Conservation (phyloP, 225 moss, liverwort and hornwort species). For the Takakia lepidozioides region DNA sequence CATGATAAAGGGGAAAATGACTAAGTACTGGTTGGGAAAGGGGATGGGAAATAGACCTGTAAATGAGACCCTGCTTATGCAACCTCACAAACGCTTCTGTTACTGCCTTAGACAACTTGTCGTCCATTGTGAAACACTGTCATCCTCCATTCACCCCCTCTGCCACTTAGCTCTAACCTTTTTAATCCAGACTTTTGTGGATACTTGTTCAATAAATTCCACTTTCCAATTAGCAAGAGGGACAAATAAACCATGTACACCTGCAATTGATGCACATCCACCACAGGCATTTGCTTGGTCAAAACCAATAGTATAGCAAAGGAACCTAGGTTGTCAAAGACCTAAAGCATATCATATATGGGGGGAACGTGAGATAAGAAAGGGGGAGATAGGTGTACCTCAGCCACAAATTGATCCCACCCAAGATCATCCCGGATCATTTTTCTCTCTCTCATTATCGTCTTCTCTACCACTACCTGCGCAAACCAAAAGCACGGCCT, state of each 20-base stretch:
- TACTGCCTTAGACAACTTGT: constrained; percentile 59
- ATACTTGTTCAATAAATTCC: constrained; percentile 69
- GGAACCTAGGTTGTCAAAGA: too few species aligned
- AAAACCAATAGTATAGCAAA: too few species aligned
- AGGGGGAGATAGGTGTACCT: constrained; percentile 42
- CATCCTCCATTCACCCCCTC: constrained; percentile 4
- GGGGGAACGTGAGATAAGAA: too few species aligned
- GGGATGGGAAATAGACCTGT: too few species aligned
- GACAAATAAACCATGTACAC: too few species aligned
- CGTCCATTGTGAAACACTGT: constrained; percentile 97
- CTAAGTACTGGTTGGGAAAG: too few species aligned
- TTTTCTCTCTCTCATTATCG: constrained; percentile 60
- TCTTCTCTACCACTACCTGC: constrained; percentile 96
- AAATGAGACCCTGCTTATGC: constrained; percentile 68
- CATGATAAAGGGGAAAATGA: too few species aligned
- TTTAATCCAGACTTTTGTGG: constrained; percentile 77
- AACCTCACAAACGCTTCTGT: constrained; percentile 84
- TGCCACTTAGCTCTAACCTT: constrained; percentile 35
- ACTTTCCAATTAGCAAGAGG: constrained; percentile 98
- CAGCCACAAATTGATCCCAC: constrained; percentile 74
- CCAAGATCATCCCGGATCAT: constrained; percentile 84
- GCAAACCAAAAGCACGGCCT: too few species aligned
- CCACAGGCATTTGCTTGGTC: too few species aligned
- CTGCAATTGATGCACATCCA: constrained; percentile 23
- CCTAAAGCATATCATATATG: too few species aligned